Conservation (phyloP, 129 eudicot genomes). For the Ambrosia artemisiifolia region DNA sequence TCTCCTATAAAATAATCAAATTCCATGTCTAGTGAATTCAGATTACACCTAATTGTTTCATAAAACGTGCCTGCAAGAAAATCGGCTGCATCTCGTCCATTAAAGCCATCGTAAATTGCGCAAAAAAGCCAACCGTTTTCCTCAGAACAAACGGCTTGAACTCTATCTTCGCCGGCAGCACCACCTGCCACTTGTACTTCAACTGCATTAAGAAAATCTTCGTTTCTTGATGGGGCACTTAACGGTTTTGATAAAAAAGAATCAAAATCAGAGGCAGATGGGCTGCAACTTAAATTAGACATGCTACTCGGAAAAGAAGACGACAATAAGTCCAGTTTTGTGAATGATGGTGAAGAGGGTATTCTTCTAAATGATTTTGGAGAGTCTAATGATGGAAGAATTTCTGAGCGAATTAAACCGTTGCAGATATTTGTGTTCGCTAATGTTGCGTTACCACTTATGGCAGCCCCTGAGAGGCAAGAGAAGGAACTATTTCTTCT, state of each 20-base stretch:
- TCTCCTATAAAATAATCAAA: conserved; percentile 32
- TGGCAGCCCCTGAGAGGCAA: conserved; percentile 92
- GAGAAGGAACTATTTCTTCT: conserved; percentile 72
- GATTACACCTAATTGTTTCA: conserved; percentile 65
- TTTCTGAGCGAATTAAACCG: conserved; percentile 81
- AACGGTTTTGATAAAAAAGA: conserved; percentile 54
- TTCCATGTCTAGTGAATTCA: conserved; percentile 71
- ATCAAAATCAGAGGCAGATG: conserved; percentile 65
- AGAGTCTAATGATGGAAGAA: conserved; percentile 83
- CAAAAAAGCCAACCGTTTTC: conserved; percentile 93
- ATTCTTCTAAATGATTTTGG: conserved; percentile 84
- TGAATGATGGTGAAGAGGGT: conserved; percentile 80
- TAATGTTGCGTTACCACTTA: conserved; percentile 87
- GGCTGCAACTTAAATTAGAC: conserved; percentile 84
- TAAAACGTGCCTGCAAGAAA: conserved; percentile 88
- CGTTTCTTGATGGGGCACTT: conserved; percentile 68
- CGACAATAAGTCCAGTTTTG: conserved; percentile 70
- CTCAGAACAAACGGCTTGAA: conserved; percentile 94
- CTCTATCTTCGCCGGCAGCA: conserved; percentile 97
- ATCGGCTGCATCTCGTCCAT: conserved; percentile 97
- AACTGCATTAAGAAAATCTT: conserved; percentile 67
- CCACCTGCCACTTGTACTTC: conserved; percentile 98
- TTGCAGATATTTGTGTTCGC: conserved; percentile 94
- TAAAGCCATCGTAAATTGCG: conserved; percentile 85
- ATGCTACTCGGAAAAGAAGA: conserved; percentile 73